Evolutionary conservation across 305 asterid species (phyloP).

Genomic region (Withania somnifera): DNA sequence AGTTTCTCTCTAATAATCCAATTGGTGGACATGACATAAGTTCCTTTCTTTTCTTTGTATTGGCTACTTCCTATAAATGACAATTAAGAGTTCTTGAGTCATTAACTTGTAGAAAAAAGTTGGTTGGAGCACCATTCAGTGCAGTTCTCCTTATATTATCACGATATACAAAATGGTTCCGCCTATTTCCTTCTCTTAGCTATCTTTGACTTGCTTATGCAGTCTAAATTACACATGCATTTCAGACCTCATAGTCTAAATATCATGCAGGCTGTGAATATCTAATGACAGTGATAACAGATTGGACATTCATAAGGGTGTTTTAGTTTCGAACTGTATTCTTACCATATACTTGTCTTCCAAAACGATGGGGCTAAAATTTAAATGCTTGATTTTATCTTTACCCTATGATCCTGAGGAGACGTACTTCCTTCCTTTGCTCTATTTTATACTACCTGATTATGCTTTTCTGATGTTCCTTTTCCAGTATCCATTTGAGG

Average conservation of each 20-base stretch:
- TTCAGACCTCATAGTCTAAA: neutral
- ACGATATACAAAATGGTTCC: neutral
- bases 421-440: neutral
- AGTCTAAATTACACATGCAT: neutral
- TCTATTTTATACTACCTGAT: neutral
- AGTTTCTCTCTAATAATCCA: slow-evolving; percentile 8
- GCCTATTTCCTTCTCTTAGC: neutral
- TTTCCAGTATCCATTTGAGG: neutral
- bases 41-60: neutral
- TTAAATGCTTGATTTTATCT: neutral
- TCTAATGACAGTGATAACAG: neutral
- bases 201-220: neutral
- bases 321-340: neutral
- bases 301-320: neutral
- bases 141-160: neutral
- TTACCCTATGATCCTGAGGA: neutral
- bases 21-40: neutral
- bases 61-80: neutral
- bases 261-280: neutral
- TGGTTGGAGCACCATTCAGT: neutral
- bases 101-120: neutral
- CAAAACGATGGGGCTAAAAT: neutral
- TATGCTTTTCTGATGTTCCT: neutral
- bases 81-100: neutral
- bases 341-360: neutral